A percentile compares a stretch with the other conserved stretches of the same genome.
Evolutionary conservation across 2,329 filamentous ascomycete genomes (phyloP).

Genomic region (Dothiorella sarmentorum): DNA sequence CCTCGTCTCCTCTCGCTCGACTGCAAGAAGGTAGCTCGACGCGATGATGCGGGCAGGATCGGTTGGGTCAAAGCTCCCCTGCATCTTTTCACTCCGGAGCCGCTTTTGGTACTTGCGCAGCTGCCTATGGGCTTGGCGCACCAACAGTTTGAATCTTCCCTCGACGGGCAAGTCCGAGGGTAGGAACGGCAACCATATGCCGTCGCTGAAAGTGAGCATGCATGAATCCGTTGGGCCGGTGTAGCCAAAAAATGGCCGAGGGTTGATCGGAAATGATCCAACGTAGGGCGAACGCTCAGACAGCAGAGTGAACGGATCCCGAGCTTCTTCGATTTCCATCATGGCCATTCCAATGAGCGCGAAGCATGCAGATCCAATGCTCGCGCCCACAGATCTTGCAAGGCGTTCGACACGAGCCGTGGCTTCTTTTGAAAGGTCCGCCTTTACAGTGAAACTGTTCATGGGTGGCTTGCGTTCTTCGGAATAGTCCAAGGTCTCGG

Average conservation of each 20-base stretch:
- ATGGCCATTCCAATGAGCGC: conserved; percentile 45
- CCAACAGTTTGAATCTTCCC: conserved; percentile 38
- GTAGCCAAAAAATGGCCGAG: conserved; percentile 42
- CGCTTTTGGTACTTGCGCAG: conserved; percentile 44
- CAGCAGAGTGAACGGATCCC: conserved; percentile 27
- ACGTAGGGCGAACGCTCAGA: conserved; percentile 39
- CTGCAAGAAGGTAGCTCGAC: conserved; percentile 40
- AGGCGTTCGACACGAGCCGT: conserved; percentile 5
- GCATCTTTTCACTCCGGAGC: conserved; percentile 25
- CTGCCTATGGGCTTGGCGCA: conserved; percentile 42
- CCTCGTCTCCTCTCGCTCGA: conserved; percentile 38
- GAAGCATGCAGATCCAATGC: conserved; percentile 45
- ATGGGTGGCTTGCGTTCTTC: conserved; percentile 32
- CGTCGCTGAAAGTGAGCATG: conserved; percentile 48
- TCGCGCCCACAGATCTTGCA: conserved; percentile 26
- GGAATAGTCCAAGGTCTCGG: conserved; percentile 39
- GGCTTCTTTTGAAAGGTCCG: conserved; percentile 35
- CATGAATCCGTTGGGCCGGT: conserved; percentile 40
- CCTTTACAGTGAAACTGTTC: conserved; percentile 33
- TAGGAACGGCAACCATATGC: conserved; percentile 45
- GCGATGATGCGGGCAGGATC: conserved; percentile 41
- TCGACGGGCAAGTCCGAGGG: conserved; percentile 34
- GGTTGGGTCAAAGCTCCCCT: conserved; percentile 31
- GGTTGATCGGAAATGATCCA: conserved; percentile 47
- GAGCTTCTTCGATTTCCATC: conserved; percentile 43